phyloP scores from a whole-genome alignment of 129 eudicot genomes.

The Smallanthus sonchifolius region DNA sequence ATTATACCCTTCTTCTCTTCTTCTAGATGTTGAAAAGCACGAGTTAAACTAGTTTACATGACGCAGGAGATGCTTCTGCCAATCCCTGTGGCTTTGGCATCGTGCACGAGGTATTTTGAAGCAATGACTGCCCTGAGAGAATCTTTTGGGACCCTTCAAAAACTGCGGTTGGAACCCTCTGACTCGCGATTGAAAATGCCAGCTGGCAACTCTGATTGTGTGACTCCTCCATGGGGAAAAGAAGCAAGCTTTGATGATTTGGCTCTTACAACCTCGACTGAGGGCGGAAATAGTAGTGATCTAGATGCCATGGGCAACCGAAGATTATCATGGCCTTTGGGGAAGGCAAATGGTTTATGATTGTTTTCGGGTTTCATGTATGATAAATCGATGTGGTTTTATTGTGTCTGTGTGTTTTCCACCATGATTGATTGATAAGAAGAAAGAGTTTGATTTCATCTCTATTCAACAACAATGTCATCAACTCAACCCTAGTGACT shows the following conservation, averaged over 20 bases:
- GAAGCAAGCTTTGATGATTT: constrained; percentile 64
- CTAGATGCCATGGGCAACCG: constrained; percentile 37
- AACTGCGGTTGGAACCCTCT: constrained; percentile 56
- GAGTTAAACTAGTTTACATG: not conserved
- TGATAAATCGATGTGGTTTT: not conserved
- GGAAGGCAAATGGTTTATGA: constrained; percentile 40
- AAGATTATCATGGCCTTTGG: constrained; percentile 71
- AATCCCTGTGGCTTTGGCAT: constrained; percentile 93
- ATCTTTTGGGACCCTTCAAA: constrained; percentile 86
- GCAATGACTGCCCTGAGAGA: constrained; percentile 98
- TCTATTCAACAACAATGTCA: no score
- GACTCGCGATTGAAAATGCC: constrained; percentile 29
- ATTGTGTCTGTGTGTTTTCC: constrained; percentile 13
- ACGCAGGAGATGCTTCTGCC: constrained; percentile 95
- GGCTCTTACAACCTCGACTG: constrained; percentile 26
- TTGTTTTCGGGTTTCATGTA: not conserved
- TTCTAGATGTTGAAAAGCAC: not conserved
- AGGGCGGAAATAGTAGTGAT: constrained; percentile 26
- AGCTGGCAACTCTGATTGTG: constrained; percentile 46
- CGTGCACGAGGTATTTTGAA: constrained; percentile 93
- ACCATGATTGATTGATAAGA: constrained; percentile 11
- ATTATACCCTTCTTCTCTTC: not conserved
- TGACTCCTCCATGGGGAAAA: constrained; percentile 67
- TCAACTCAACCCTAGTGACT: no score
- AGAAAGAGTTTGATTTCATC: constrained; percentile 5